Conservation (phyloP, 2,329 filamentous ascomycete species). For the Acrodontium crateriforme region DNA sequence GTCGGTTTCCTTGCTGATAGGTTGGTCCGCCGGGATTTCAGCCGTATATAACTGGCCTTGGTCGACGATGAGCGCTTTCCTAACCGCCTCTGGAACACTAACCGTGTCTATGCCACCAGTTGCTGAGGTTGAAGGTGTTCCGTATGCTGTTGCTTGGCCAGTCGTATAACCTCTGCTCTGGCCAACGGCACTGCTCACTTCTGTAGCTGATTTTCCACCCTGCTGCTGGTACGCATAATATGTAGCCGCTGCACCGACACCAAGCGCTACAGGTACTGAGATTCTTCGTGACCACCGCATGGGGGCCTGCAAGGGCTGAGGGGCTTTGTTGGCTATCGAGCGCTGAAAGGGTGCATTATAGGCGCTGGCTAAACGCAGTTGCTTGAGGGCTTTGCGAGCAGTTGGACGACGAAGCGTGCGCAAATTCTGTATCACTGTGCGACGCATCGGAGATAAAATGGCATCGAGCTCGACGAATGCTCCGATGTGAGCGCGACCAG, state of each 20-base stretch:
- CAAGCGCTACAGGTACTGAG: slow-evolving; percentile 52
- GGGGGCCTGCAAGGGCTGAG: slow-evolving; percentile 45
- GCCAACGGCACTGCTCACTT: slow-evolving; percentile 5
- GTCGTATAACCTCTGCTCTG: slow-evolving; percentile 23
- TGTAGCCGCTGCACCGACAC: slow-evolving; percentile 54
- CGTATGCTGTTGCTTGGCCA: slow-evolving; percentile 11
- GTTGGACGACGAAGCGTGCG: slow-evolving; percentile 53
- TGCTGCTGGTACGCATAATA: slow-evolving; percentile 53
- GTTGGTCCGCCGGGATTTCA: slow-evolving; percentile 70
- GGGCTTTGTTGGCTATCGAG: slow-evolving; percentile 26
- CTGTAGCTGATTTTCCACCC: slow-evolving; percentile 4
- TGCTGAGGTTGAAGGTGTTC: slow-evolving; percentile 10
- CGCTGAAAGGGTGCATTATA: slow-evolving; percentile 34
- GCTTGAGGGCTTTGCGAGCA: slow-evolving; percentile 45
- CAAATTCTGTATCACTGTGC: slow-evolving; percentile 53
- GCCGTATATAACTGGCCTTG: slow-evolving; percentile 83
- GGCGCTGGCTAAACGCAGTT: slow-evolving; percentile 26
- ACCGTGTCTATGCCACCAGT: slow-evolving; percentile 16
- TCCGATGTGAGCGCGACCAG: too few species aligned
- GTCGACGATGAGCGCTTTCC: slow-evolving; percentile 68
- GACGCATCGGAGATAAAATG: slow-evolving; percentile 54
- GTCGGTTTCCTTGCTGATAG: slow-evolving; percentile 77
- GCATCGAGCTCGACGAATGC: too few species aligned
- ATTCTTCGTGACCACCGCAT: slow-evolving; percentile 59
- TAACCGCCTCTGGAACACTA: slow-evolving; percentile 39